Evolutionary conservation across 331 rosid genomes (phyloP), one percentile per base, ranked within the genome.

Genomic region (Erythrophleum ivorense): DNA sequence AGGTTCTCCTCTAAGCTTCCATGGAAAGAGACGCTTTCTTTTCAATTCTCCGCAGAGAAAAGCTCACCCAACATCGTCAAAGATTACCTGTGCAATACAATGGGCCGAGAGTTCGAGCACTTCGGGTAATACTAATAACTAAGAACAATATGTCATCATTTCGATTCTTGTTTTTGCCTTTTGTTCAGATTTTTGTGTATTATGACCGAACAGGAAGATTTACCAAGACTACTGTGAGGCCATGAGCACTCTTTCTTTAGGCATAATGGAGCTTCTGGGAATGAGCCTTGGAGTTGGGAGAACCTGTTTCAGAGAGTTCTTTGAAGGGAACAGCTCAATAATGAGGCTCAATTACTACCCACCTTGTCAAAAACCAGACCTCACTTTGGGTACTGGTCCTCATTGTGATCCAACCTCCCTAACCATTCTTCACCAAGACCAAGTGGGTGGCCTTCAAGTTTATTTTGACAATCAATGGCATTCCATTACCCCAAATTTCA

Each of bases 371-470:
- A 93, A 88, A 82, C 98, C 98, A 21, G 90, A 91, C 40, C 91
- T 80, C 9, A 90, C 98, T 43, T 81, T 95, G 64, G 98, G 98
- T 18, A 95, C 98, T 0, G 98, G 98, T 29, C 98, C 98, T 82
- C 98, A 95, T 78, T 95, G 98, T 67, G 98, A 95, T 85, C 98
- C 98, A 48, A 95, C 98, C 40, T 95, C 98, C 38, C 75, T 95
- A 53, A 95, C 98, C 38, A 95, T 95, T 71, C 98, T 95, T 73
- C 98, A 95, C 87, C 94, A 95, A 64, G 98, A 95, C 75, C 87
- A 87, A 82, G 98, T 95, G 5, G 94, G 96, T 40, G 98, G 98
- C n/a, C 86, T 95, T 9, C 94, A 95, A 86, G 98, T 95, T 13
- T 87, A 83, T 79, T 97, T 93, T 9, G 98, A 95, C 74, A 87